These are phyloP conservation scores for Fusarium cyanostomum DNA, from an alignment of 2,329 filamentous ascomycete genomes.

Conservation along the genomic window DNA sequence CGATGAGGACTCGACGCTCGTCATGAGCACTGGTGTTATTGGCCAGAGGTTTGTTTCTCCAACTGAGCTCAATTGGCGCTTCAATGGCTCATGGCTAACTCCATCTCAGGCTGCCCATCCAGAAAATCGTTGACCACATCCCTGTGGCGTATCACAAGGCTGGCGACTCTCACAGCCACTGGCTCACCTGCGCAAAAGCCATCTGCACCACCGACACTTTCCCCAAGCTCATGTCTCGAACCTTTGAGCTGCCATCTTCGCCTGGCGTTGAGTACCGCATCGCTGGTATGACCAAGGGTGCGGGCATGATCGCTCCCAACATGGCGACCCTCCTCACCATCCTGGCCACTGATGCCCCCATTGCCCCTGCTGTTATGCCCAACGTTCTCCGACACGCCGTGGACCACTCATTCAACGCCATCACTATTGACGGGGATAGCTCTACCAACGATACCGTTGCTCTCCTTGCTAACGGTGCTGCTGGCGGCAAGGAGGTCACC, in stretches of 20 bases:
- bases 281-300: conserved; percentile 96
- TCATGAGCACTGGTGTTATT: conserved; percentile 99
- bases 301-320: conserved; percentile 99
- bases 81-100: conserved; percentile 20
- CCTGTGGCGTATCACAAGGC: conserved; percentile 78
- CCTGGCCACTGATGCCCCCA: conserved; percentile 88
- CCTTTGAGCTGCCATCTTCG: conserved; percentile 85
- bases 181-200: conserved; percentile 85
- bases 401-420: conserved; percentile 91
- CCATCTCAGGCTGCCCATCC: conserved; percentile 76
- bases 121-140: conserved; percentile 87
- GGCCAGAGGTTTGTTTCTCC: conserved; percentile 74
- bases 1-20: conserved; percentile 71
- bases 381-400: conserved; percentile 77
- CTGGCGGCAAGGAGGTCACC: conserved; percentile 73
- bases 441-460: conserved; percentile 97
- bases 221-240: conserved; percentile 88
- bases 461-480: conserved; percentile 93
- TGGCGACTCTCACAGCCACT: conserved; percentile 81
- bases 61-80: conserved; percentile 8
- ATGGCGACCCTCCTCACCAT: conserved; percentile 96
- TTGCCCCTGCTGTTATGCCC: conserved; percentile 73
- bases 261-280: conserved; percentile 80
- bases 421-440: conserved; percentile 96
- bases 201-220: conserved; percentile 99